These are phyloP conservation scores for Trichocladium uniseriatum DNA, from an alignment of 495 filamentous ascomycete species.

Conservation along the genomic window DNA sequence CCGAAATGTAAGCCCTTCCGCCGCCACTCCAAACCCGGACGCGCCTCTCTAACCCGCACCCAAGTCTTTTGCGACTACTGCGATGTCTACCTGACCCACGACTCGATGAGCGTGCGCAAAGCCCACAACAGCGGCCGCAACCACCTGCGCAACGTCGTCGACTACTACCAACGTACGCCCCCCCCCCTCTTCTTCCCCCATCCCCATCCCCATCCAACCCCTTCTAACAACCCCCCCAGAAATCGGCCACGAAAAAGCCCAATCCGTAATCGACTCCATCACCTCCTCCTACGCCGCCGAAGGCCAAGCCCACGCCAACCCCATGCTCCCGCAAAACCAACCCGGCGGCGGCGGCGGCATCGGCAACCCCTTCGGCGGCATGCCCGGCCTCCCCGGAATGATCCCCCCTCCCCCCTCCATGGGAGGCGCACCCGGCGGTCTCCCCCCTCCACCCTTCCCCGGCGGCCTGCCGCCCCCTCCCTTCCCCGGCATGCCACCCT, in stretches of 20 bases:
- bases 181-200: not conserved
- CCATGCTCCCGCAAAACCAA: slow-evolving; percentile 60
- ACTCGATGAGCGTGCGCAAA: slow-evolving; percentile 98
- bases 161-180: slow-evolving; percentile 91
- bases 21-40: too few species aligned
- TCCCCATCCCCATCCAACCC: not conserved
- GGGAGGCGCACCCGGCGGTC: too few species aligned
- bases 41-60: too few species aligned
- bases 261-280: slow-evolving; percentile 95
- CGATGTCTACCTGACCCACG: slow-evolving; percentile 99
- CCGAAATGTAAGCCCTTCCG: slow-evolving; percentile 31
- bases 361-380: slow-evolving; percentile 19
- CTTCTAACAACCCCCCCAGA: slow-evolving; percentile 41
- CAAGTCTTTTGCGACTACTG: slow-evolving; percentile 83
- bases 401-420: slow-evolving; percentile 31
- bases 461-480: slow-evolving; percentile 36
- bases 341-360: slow-evolving; percentile 44
- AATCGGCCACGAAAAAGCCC: slow-evolving; percentile 97
- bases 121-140: slow-evolving; percentile 95
- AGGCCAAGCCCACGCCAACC: slow-evolving; percentile 76
- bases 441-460: slow-evolving; percentile 10
- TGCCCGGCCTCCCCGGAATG: not conserved
- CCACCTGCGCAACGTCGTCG: slow-evolving; percentile 91
- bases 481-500: slow-evolving; percentile 47
- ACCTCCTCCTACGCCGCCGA: slow-evolving; percentile 90